phyloP scores from a whole-genome alignment of 2,329 filamentous ascomycete genomes.

The Scytalidium sp. region DNA sequence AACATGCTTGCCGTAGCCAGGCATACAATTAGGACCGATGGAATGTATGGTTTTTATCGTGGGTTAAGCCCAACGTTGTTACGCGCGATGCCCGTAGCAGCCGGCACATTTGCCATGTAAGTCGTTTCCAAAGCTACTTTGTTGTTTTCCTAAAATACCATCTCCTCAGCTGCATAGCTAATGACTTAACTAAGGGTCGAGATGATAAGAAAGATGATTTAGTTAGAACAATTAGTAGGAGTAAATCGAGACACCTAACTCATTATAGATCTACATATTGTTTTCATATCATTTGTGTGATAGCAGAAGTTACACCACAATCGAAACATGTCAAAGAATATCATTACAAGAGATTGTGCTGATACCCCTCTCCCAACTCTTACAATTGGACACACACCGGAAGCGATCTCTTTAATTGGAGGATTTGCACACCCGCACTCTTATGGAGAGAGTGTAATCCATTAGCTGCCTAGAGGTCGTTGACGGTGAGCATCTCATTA shows the following conservation, averaged over 20 bases:
- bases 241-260: background rate
- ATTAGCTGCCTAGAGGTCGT: no score
- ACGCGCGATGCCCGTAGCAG: slow-evolving; percentile 95
- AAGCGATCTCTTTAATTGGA: no score
- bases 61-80: slow-evolving; percentile 86
- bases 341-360: no score
- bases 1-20: slow-evolving; percentile 87
- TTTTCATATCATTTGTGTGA: no score
- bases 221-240: background rate
- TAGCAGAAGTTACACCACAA: no score
- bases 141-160: background rate
- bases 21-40: slow-evolving; percentile 76
- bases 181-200: background rate
- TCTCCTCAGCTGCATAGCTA: background rate
- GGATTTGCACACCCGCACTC: no score
- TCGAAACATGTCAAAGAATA: no score
- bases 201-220: background rate
- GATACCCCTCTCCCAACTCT: no score
- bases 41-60: slow-evolving; percentile 86
- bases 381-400: no score
- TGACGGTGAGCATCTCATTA: no score
- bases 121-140: slow-evolving; percentile 22
- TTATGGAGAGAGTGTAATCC: no score
- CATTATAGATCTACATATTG: background rate
- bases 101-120: slow-evolving; percentile 88